Percentiles rank a stretch among this genome's conserved stretches.
phyloP scores from a whole-genome alignment of 202 grass and related monocot genomes.

The Panicum hallii region DNA sequence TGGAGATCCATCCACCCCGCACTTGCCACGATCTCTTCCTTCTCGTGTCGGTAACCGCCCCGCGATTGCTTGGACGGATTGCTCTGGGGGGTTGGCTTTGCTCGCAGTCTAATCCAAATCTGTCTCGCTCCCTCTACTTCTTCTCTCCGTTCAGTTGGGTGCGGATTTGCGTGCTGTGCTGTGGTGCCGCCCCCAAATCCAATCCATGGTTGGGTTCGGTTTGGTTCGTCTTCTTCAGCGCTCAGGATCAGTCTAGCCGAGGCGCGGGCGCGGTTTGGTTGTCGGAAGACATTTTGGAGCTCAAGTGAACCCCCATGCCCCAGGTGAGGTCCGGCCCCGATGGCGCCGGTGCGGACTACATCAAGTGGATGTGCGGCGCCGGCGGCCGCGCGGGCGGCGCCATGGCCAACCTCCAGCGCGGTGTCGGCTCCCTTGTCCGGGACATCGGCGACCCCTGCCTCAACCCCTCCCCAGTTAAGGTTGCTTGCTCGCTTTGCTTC shows the following conservation, averaged over 20 bases:
- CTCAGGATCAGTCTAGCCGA: neutral
- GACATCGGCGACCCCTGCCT: conserved; percentile 87
- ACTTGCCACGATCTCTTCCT: conserved; percentile 41
- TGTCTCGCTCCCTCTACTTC: neutral
- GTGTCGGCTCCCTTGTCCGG: conserved; percentile 76
- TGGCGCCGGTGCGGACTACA: conserved; percentile 47
- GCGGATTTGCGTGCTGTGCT: neutral
- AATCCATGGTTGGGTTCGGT: conserved; percentile 26
- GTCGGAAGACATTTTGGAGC: neutral
- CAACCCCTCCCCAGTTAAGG: conserved; percentile 77
- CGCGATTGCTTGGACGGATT: conserved; percentile 31
- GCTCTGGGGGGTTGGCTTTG: conserved; percentile 8
- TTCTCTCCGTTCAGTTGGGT: neutral
- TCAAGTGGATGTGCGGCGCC: conserved; percentile 87
- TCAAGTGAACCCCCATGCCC: conserved; percentile 16
- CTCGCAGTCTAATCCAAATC: neutral
- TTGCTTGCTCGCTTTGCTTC: conserved; percentile 13
- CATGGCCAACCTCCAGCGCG: conserved; percentile 80
- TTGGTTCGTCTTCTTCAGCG: neutral
- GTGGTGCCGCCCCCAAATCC: neutral
- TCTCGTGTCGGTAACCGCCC: conserved; percentile 33
- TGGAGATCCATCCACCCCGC: conserved; percentile 49
- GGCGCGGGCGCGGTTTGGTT: neutral
- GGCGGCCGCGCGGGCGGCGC: conserved; percentile 49
- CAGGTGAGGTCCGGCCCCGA: conserved; percentile 20